Percentiles rank a stretch among this genome's conserved stretches.
Conservation (phyloP, 371 early-diverging fungal genomes). For the Apophysomyces sp. region DNA sequence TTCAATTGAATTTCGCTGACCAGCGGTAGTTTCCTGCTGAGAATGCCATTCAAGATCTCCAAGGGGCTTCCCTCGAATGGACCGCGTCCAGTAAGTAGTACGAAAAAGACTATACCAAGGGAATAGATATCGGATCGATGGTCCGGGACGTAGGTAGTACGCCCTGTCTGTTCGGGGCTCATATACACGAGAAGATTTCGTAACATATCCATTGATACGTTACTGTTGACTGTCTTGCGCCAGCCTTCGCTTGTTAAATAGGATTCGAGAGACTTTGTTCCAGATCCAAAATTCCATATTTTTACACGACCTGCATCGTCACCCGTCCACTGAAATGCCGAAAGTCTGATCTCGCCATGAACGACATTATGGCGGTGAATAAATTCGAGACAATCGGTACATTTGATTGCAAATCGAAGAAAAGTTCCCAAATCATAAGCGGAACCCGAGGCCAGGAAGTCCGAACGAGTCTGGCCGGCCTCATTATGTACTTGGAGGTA, state of each 20-base stretch:
- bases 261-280: conserved; percentile 29
- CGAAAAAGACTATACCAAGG: conserved; percentile 52
- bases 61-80: conserved; percentile 56
- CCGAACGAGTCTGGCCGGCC: not conserved
- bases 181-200: conserved; percentile 32
- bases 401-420: conserved; percentile 44
- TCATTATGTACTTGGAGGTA: not conserved
- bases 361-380: conserved; percentile 41
- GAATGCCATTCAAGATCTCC: conserved; percentile 52
- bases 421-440: conserved; percentile 41
- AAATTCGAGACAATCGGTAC: conserved; percentile 42
- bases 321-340: conserved; percentile 41
- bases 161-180: conserved; percentile 57
- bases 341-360: conserved; percentile 41
- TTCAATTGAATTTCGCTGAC: conserved; percentile 48
- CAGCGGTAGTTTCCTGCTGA: conserved; percentile 45
- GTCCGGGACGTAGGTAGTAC: conserved; percentile 56
- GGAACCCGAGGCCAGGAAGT: not conserved
- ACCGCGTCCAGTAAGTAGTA: conserved; percentile 48
- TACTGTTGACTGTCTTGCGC: conserved; percentile 38
- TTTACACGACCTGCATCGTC: conserved; percentile 31
- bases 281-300: conserved; percentile 42
- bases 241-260: conserved; percentile 46
- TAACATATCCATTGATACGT: conserved; percentile 26
- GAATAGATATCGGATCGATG: conserved; percentile 60